These are phyloP conservation scores for Saccharum hybrid DNA, from an alignment of 202 grass and related monocot species.

Conservation along the genomic window DNA sequence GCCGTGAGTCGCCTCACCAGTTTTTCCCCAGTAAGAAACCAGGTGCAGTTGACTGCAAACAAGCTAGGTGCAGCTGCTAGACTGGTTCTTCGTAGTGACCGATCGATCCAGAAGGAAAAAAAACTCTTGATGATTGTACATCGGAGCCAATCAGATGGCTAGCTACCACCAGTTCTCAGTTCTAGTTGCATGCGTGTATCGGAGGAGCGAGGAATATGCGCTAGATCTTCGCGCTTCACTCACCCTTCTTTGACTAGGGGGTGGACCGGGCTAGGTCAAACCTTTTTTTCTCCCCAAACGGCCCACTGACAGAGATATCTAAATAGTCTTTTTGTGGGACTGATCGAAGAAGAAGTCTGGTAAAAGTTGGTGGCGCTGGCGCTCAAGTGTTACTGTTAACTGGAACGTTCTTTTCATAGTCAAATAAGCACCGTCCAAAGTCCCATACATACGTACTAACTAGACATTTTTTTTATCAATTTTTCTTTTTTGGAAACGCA, in stretches of 20 bases:
- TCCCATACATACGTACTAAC: too few relatives aligned
- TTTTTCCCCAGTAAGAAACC: background rate
- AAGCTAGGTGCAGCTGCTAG: background rate
- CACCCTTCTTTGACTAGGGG: background rate
- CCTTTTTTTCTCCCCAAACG: too few relatives aligned
- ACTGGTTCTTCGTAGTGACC: background rate
- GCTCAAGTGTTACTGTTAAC: background rate
- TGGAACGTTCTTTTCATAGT: too few relatives aligned
- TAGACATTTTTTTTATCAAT: too few relatives aligned
- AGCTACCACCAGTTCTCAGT: too few relatives aligned
- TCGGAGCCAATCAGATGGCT: too few relatives aligned
- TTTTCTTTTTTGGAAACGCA: too few relatives aligned
- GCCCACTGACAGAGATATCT: too few relatives aligned
- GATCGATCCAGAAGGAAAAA: background rate
- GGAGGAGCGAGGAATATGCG: conserved; percentile 27
- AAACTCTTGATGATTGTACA: background rate
- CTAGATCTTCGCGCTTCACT: background rate
- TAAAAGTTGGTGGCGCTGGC: background rate
- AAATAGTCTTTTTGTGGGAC: background rate
- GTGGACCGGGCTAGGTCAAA: conserved; percentile 2
- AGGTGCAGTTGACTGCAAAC: background rate
- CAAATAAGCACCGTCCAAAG: too few relatives aligned
- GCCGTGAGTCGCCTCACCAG: background rate
- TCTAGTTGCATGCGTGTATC: too few relatives aligned
- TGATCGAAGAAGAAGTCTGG: background rate